Conservation (phyloP, 2,329 filamentous ascomycete species). For the Scopulariopsis brevicaulis region DNA sequence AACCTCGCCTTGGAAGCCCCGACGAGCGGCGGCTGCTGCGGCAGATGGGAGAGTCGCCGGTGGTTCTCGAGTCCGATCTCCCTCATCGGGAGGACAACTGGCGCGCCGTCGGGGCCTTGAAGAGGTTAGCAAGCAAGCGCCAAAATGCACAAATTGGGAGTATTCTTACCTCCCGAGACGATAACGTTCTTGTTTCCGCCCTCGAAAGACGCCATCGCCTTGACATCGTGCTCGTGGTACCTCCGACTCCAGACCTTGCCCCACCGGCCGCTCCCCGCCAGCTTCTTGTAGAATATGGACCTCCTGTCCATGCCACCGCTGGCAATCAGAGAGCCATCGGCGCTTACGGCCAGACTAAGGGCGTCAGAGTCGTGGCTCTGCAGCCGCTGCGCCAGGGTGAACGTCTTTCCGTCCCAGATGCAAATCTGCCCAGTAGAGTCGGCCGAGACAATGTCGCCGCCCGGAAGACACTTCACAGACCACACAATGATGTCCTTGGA, state of each 20-base stretch:
- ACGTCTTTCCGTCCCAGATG: constrained; percentile 90
- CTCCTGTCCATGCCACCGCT: constrained; percentile 88
- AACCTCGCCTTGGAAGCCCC: constrained; percentile 65
- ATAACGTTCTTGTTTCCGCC: constrained; percentile 72
- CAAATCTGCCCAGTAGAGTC: constrained; percentile 90
- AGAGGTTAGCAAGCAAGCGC: constrained; percentile 15
- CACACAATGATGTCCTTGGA: constrained; percentile 83
- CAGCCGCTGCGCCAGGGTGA: constrained; percentile 76
- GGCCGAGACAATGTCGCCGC: constrained; percentile 85
- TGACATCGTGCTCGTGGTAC: constrained; percentile 91
- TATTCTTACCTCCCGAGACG: constrained; percentile 69
- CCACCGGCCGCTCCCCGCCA: constrained; percentile 57
- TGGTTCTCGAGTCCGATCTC: constrained; percentile 73
- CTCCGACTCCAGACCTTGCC: constrained; percentile 73
- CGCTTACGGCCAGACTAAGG: constrained; percentile 72
- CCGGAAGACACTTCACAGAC: constrained; percentile 79
- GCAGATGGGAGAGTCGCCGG: constrained; percentile 70
- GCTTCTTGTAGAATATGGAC: constrained; percentile 71
- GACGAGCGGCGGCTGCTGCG: constrained; percentile 62
- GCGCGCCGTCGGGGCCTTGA: constrained; percentile 72
- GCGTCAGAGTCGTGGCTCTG: constrained; percentile 84
- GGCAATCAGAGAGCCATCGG: constrained; percentile 70
- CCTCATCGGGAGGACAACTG: constrained; percentile 66
- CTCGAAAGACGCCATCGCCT: constrained; percentile 86
- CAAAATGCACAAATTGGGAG: neutral